Base-by-base conservation (phyloP, 805 yeast genomes). In the Kodamaea kaohsiungensis region DNA sequence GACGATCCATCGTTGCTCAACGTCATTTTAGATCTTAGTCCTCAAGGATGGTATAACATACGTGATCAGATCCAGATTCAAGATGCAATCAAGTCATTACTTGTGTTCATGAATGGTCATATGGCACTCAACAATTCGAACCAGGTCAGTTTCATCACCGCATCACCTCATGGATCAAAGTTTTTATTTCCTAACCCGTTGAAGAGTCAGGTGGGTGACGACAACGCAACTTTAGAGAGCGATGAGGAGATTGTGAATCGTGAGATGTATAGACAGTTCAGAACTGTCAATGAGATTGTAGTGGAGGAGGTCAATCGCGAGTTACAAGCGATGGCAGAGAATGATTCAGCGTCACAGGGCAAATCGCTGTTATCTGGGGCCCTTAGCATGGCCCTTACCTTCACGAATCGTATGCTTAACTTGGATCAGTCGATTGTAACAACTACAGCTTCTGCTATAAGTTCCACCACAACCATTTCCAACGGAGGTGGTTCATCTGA, bases 71-170 rank as follows among this genome's bases (percentile, higher is more conserved):
- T 80, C n/a, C 64, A 83, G 43, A 68, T 90, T 18, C 77, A 81
- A 56, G 84, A 85, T 43, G 84, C 87, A 7, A 68, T 88, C 6
- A 80, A 87, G 57, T 76, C 92, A 1, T 64, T 92, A 7, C 69
- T 91, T 33, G 91, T 95, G 19, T 85, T 88, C 63, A 68, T 92
- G 50, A 95, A 95, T 68, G 91, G 96, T 1, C 99, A 95, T 68
- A 67, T 95, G 47, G 86, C 98, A 0, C 77, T 90, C 49, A 89
- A 89, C 68, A 89, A 88, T 60, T 84, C 91, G 38, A 95, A 95
- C 67, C 83, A 83, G 63, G 96, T 93, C 8, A 88, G 95, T 1
- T 82, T 93, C 13, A 81, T 92, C 40, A 88, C 90, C 0, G 86
- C 90, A 17, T 88, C 90, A 59, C 81, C 90, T 1, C 70, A 73